Base-by-base conservation (phyloP, 352 stramenopile species). In the Phytophthora nicotianae region DNA sequence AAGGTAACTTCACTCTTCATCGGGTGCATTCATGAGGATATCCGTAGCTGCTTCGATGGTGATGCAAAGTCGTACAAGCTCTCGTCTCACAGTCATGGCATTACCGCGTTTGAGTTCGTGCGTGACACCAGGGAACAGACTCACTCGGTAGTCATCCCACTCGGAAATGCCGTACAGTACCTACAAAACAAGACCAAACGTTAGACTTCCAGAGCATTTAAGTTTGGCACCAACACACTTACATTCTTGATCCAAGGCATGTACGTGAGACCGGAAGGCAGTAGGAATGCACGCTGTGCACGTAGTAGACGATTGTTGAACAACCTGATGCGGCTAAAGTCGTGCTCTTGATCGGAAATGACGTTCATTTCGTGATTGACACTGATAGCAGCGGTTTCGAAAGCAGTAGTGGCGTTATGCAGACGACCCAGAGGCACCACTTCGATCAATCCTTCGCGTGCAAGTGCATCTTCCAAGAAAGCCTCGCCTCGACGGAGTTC, bases 221-320 rank as follows among this genome's bases (percentile, higher is more conserved):
- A 26, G 32, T 4, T 46, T 4, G 38, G 29, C 23, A 26, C 50
- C 19, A 50, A 13, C 7, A n/a, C 16, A 40, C 82, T 60, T 84
- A 91, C 82, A 46, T 92, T 86, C 50, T 92, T 93, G 62, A 92
- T 68, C 86, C 86, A 95, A 13, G 86, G 86, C 72, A 88, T 91
- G 48, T 85, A 74, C 0, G 74, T 76, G 38, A 91, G 63, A 8
- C 83, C 86, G 1, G 74, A 69, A 1, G 86, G 81, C 7, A 95
- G 72, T 51, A 92, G 41, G 64, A 95, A 95, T 37, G 86, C 80
- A 58, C 83, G 88, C 51, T 95, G 83, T 4, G 86, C 88, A 71
- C 91, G 88, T 46, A 92, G 81, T 53, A 95, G 50, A 3, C 86
- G 83, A 51, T 86, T 95, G 74, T 95, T 95, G 65, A 92, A 79